phyloP scores from a whole-genome alignment of 768 basidiomycete species.

The Tulasnella calospora region DNA sequence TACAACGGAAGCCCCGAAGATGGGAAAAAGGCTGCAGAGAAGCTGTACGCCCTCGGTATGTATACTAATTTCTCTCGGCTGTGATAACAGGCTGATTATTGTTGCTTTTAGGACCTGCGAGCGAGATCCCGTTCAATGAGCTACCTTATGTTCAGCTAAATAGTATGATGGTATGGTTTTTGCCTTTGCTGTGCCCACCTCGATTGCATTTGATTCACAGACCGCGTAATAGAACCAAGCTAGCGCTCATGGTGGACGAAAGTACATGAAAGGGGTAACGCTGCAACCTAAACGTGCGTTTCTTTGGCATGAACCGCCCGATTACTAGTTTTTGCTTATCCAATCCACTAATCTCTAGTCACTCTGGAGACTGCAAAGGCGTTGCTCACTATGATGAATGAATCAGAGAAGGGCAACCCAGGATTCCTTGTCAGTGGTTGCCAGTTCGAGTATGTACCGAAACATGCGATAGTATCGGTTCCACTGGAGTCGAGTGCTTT shows the following conservation, averaged over 20 bases:
- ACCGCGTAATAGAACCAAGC: background rate
- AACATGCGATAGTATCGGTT: background rate
- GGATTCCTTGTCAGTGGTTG: background rate
- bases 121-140: background rate
- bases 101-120: background rate
- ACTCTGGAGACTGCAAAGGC: background rate
- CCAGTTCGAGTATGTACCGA: background rate
- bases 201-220: background rate
- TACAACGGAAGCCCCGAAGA: slow-evolving; percentile 1
- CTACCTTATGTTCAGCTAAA: slow-evolving; percentile 3
- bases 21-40: background rate
- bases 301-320: too few species aligned
- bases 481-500: background rate
- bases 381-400: background rate
- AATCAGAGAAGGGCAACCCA: background rate
- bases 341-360: background rate
- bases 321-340: background rate
- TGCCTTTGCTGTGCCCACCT: background rate
- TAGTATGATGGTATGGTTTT: background rate
- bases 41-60: background rate
- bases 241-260: background rate
- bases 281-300: background rate
- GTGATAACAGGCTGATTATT: background rate
- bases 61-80: background rate
- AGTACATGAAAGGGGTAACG: slow-evolving; percentile 9